A percentile compares a stretch with the other conserved stretches of the same genome.
These are phyloP conservation scores for Pythium oligandrum DNA, from an alignment of 352 stramenopile species.

Conservation along the genomic window DNA sequence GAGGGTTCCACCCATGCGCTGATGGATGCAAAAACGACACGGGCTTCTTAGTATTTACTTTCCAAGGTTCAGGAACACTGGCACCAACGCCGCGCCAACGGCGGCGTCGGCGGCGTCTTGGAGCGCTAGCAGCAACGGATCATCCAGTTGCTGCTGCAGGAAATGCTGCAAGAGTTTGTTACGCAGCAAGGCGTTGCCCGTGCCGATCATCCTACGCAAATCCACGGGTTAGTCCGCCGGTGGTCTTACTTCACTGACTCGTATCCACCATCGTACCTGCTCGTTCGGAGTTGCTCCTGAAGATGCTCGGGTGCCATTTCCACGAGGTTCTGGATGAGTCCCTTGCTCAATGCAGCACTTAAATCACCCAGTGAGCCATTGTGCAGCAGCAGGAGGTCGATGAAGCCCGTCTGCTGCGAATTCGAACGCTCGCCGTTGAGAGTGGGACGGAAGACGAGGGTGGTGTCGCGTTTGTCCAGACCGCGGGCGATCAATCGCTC, in stretches of 20 bases:
- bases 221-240: not conserved
- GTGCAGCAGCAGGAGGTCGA: conserved; percentile 44
- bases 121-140: conserved; percentile 30
- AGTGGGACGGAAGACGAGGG: conserved; percentile 55
- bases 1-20: not conserved
- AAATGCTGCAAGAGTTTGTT: conserved; percentile 63
- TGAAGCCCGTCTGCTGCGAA: conserved; percentile 29
- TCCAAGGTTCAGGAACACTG: conserved; percentile 20
- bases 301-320: conserved; percentile 54
- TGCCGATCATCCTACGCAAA: conserved; percentile 55
- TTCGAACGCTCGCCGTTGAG: conserved; percentile 61
- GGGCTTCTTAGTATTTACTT: no score
- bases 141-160: conserved; percentile 27
- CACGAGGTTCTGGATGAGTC: conserved; percentile 70
- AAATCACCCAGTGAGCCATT: conserved; percentile 77
- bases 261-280: conserved; percentile 30
- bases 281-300: conserved; percentile 19
- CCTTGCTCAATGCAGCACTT: conserved; percentile 53
- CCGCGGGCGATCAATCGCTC: conserved; percentile 50
- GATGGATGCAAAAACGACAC: no score
- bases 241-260: not conserved
- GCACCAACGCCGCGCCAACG: conserved; percentile 43
- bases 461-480: conserved; percentile 38
- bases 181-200: conserved; percentile 59
- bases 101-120: conserved; percentile 52